phyloP scores from a whole-genome alignment of 129 eudicot species.

The Apium graveolens region DNA sequence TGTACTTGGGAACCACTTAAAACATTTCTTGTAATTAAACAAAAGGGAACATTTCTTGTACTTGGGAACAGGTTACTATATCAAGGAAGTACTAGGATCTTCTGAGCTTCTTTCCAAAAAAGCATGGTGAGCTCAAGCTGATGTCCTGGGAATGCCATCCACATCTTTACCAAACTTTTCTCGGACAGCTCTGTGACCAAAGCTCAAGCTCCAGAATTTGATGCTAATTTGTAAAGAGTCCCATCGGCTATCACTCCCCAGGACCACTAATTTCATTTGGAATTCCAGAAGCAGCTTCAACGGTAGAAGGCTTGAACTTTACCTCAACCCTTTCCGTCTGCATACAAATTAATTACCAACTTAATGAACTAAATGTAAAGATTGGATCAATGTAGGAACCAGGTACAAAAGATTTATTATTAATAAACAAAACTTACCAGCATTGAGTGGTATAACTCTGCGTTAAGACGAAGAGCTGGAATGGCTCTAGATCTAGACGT shows the following conservation, averaged over 20 bases:
- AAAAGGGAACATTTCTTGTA: too few species aligned
- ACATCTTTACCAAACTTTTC: constrained; percentile 51
- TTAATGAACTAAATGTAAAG: neutral
- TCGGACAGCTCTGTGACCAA: constrained; percentile 53
- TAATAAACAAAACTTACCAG: constrained; percentile 36
- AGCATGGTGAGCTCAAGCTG: constrained; percentile 21
- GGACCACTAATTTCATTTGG: constrained; percentile 47
- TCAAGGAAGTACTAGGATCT: too few species aligned
- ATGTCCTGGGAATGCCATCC: constrained; percentile 42
- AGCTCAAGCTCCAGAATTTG: constrained; percentile 85
- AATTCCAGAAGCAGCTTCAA: constrained; percentile 74
- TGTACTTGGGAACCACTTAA: too few species aligned
- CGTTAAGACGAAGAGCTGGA: constrained; percentile 86
- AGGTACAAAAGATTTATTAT: neutral
- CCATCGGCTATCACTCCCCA: constrained; percentile 36
- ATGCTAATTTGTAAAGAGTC: constrained; percentile 45
- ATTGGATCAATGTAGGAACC: neutral
- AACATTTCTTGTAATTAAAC: too few species aligned
- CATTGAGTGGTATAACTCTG: constrained; percentile 67
- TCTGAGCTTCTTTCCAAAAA: too few species aligned
- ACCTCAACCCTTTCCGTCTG: constrained; percentile 77
- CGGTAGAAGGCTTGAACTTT: constrained; percentile 67
- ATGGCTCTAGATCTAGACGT: constrained; percentile 57
- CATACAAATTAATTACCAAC: constrained; percentile 18
- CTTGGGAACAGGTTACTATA: too few species aligned